These are phyloP conservation scores for Cichorium intybus DNA, from an alignment of 140 eudicot genomes.

Conservation along the genomic window DNA sequence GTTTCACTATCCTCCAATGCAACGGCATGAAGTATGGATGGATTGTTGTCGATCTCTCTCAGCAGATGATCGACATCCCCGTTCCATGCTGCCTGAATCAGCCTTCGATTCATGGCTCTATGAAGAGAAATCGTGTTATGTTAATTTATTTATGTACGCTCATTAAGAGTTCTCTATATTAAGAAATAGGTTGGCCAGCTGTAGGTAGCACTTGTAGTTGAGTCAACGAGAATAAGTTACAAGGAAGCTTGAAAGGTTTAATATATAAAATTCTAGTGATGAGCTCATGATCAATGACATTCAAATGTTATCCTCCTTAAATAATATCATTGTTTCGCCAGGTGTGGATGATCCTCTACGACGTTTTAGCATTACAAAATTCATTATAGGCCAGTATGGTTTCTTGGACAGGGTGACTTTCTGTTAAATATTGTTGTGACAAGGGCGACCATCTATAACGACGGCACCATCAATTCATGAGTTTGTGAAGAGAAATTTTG, in stretches of 20 bases:
- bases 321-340: too few species aligned
- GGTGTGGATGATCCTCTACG: too few species aligned
- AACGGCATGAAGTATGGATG: slow-evolving; percentile 21
- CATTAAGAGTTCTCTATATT: not conserved
- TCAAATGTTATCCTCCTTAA: not conserved
- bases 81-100: slow-evolving; percentile 34
- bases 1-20: slow-evolving; percentile 32
- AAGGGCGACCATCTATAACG: too few species aligned
- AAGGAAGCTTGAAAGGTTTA: not conserved
- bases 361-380: too few species aligned
- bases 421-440: too few species aligned
- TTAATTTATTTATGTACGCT: not conserved
- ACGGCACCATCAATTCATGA: too few species aligned
- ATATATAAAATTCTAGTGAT: not conserved
- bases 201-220: not conserved
- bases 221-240: not conserved
- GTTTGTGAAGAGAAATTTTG: too few species aligned
- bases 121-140: not conserved
- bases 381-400: too few species aligned
- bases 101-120: slow-evolving; percentile 32
- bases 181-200: not conserved
- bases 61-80: slow-evolving; percentile 43
- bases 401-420: too few species aligned
- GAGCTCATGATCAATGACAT: not conserved
- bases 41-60: slow-evolving; percentile 27